A percentile compares a stretch with the other conserved stretches of the same genome.
Conservation (phyloP, 768 basidiomycete genomes). For the Xerocomellus amylosporus region DNA sequence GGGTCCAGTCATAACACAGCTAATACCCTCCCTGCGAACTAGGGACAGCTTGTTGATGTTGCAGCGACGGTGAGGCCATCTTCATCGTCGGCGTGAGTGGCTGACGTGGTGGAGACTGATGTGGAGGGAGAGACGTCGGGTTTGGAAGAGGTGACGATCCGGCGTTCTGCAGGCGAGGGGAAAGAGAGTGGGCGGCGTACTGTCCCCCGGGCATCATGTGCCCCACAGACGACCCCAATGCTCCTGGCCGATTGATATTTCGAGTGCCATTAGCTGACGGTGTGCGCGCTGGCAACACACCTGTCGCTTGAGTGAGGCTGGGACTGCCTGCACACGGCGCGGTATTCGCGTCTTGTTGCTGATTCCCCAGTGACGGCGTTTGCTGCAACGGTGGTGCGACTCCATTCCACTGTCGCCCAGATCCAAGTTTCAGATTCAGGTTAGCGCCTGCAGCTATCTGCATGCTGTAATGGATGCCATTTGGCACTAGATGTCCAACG, state of each 20-base stretch:
- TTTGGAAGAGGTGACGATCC: constrained; percentile 47
- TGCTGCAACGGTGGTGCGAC: constrained; percentile 25
- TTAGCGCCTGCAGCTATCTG: constrained; percentile 24
- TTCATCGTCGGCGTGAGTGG: constrained; percentile 51
- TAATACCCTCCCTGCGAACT: constrained; percentile 55
- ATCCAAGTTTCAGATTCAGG: constrained; percentile 37
- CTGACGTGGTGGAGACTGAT: constrained; percentile 50
- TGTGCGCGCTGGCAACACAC: constrained; percentile 41
- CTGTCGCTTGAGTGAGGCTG: constrained; percentile 31
- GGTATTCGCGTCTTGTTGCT: constrained; percentile 24
- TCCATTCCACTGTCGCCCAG: constrained; percentile 40
- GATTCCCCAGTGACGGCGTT: constrained; percentile 20
- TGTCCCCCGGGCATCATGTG: constrained; percentile 40
- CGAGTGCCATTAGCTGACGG: constrained; percentile 61
- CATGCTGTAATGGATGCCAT: constrained; percentile 31
- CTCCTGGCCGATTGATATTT: constrained; percentile 34
- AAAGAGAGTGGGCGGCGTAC: constrained; percentile 42
- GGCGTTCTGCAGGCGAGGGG: constrained; percentile 47
- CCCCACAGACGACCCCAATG: constrained; percentile 19
- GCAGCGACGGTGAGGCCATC: constrained; percentile 53
- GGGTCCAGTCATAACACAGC: constrained; percentile 11
- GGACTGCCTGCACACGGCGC: constrained; percentile 37
- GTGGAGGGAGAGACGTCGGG: constrained; percentile 34
- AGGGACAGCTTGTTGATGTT: constrained; percentile 52
- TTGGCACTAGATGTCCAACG: constrained; percentile 29